These are phyloP conservation scores for Musa troglodytarum DNA, from an alignment of 176 grass and related monocot species.

Conservation along the genomic window DNA sequence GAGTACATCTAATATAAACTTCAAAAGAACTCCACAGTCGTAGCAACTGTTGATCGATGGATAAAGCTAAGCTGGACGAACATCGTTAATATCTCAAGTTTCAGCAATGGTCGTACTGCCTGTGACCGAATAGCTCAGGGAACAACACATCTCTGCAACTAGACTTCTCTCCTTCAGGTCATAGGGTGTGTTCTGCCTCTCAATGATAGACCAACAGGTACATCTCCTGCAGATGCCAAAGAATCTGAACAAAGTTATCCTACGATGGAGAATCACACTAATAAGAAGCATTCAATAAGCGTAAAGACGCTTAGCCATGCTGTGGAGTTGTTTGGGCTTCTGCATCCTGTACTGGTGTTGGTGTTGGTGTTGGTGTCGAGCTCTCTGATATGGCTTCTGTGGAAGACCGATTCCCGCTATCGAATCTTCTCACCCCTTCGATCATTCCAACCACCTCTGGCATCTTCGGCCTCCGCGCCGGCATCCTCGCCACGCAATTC, in stretches of 20 bases:
- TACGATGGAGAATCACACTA: background rate
- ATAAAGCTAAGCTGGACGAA: too few species aligned
- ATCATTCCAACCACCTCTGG: conserved; percentile 72
- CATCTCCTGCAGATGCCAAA: background rate
- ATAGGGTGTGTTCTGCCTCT: too few species aligned
- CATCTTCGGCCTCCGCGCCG: conserved; percentile 75
- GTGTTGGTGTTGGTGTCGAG: background rate
- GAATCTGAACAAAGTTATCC: background rate
- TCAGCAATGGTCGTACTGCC: too few species aligned
- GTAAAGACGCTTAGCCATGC: background rate
- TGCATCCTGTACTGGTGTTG: background rate
- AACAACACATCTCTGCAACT: too few species aligned
- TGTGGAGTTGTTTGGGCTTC: background rate
- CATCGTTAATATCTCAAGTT: too few species aligned
- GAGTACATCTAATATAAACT: too few species aligned
- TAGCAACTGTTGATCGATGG: too few species aligned
- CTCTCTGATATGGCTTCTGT: conserved; percentile 27
- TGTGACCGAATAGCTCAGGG: too few species aligned
- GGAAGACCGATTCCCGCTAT: conserved; percentile 37
- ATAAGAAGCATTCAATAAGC: background rate
- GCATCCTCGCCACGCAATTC: conserved; percentile 66
- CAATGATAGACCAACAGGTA: background rate
- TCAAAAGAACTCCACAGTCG: too few species aligned
- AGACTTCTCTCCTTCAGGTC: too few species aligned
- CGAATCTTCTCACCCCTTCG: conserved; percentile 46